Evolutionary conservation across 1,139 yeast species (phyloP), one percentile per base, ranked within the genome.

Genomic region (Yamadazyma dushanensis): DNA sequence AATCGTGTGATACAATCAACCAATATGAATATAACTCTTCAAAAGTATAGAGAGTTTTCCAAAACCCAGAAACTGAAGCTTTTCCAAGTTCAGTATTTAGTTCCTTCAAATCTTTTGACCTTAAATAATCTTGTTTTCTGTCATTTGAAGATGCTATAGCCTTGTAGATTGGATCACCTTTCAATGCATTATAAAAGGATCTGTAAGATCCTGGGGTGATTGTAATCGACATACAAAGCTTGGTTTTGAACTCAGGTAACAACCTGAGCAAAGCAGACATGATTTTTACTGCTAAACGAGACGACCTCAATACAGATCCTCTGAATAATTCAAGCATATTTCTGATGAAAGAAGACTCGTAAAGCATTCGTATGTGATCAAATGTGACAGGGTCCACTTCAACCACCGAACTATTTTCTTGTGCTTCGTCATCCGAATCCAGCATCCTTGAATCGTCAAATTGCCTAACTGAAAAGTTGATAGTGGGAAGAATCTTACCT

Each of bases 1-100:
- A 59, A 53, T 88, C 96, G 41, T 81, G 85, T 0, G 90, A 77
- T 3, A 88, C 78, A 23, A 81, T 73, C 16, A 82, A 43, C 70
- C 70, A 64, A 42, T 68, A 71, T 0, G 73, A 64, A 44, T 63
- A 66, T 22, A 69, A 43, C 35, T 69, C 73, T 43, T 66, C 62
- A 45, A 68, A 70, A 2, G 67, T 53, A 28, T 50, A 59, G 2
- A 67, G 46, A 1, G 54, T 46, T 26, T 59, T 59, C 71, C 72
- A 67, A 40, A 69, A 70, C 2, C 37, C 36, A 2, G 39, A 47
- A 10, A 46, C 33, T 0, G 36, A 37, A 6, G 32, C 29, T 13
- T 34, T 31, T 2, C 35, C 25, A n/a, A 38, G 25, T 11, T 21
- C 26, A 5, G 24, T 33, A 31, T 51, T 51, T n/a, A 51, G 16